phyloP scores from a whole-genome alignment of 768 basidiomycete species.

The Sarcomyxa edulis region DNA sequence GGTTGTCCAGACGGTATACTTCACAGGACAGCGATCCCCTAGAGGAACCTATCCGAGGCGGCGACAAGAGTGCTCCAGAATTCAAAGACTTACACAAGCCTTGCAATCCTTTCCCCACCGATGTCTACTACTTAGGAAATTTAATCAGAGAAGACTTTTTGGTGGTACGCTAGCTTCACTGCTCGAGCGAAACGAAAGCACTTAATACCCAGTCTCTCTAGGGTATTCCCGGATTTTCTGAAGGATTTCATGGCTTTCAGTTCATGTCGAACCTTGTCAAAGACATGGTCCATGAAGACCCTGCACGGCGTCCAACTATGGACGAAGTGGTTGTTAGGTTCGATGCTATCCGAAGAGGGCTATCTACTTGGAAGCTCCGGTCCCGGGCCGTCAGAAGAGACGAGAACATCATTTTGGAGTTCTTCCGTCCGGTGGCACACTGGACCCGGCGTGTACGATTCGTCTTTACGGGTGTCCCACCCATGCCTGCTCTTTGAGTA shows the following conservation, averaged over 20 bases:
- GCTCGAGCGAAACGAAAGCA: neutral
- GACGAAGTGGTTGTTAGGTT: slow-evolving; percentile 28
- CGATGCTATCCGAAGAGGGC: slow-evolving; percentile 15
- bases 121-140: slow-evolving; percentile 40
- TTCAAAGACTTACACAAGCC: slow-evolving; percentile 17
- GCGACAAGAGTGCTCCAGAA: slow-evolving; percentile 38
- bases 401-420: neutral
- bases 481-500: slow-evolving; percentile 4
- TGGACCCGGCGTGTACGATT: slow-evolving; percentile 5
- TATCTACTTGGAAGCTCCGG: slow-evolving; percentile 26
- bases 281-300: slow-evolving; percentile 30
- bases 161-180: slow-evolving; percentile 14
- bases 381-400: slow-evolving; percentile 12
- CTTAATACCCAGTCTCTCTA: neutral
- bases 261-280: slow-evolving; percentile 23
- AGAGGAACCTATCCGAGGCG: slow-evolving; percentile 27
- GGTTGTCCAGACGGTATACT: slow-evolving; percentile 21
- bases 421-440: slow-evolving; percentile 2
- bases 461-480: slow-evolving; percentile 2
- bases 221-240: neutral
- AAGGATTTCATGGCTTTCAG: slow-evolving; percentile 14
- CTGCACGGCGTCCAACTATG: slow-evolving; percentile 28
- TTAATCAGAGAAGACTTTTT: slow-evolving; percentile 26
- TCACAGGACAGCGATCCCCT: slow-evolving; percentile 18
- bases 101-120: slow-evolving; percentile 34